These are phyloP conservation scores for Hypholoma fasciculare DNA, from an alignment of 768 basidiomycete genomes.

Conservation along the genomic window DNA sequence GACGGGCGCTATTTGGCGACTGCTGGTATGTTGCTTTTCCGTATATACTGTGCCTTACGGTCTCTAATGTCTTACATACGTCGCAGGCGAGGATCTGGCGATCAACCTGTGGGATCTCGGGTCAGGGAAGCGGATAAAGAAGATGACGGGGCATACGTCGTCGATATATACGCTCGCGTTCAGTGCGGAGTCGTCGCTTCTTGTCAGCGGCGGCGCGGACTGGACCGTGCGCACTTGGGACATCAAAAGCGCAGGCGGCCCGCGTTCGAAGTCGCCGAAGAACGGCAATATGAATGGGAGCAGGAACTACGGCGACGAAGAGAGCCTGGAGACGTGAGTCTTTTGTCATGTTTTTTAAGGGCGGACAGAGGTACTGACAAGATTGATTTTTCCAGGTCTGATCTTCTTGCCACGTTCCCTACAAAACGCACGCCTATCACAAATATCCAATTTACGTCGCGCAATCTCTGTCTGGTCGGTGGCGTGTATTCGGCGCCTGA, in stretches of 20 bases:
- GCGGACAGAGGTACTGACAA: slow-evolving; percentile 4
- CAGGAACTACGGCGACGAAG: slow-evolving; percentile 49
- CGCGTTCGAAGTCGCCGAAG: slow-evolving; percentile 54
- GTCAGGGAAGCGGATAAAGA: slow-evolving; percentile 93
- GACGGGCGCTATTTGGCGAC: slow-evolving; percentile 94
- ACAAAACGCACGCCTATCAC: slow-evolving; percentile 95
- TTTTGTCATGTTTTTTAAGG: slow-evolving; percentile 7
- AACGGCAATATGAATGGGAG: slow-evolving; percentile 42
- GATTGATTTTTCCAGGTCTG: slow-evolving; percentile 49
- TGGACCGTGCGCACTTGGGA: slow-evolving; percentile 99
- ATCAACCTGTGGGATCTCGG: slow-evolving; percentile 98
- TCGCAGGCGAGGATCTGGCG: slow-evolving; percentile 80
- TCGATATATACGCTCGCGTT: slow-evolving; percentile 91
- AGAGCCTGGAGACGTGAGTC: slow-evolving; percentile 70
- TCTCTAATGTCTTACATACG: neutral
- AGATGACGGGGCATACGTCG: slow-evolving; percentile 91
- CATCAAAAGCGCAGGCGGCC: slow-evolving; percentile 76
- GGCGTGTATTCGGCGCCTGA: slow-evolving; percentile 72
- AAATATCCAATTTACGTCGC: slow-evolving; percentile 91
- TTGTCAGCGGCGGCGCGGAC: slow-evolving; percentile 91
- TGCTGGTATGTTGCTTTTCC: slow-evolving; percentile 51
- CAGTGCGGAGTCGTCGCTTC: slow-evolving; percentile 85
- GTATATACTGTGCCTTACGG: neutral
- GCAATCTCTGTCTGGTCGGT: slow-evolving; percentile 90
- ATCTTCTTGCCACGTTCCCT: slow-evolving; percentile 87